Percentiles rank a stretch among this genome's conserved stretches.
phyloP scores from a whole-genome alignment of 306 rosid species.

The Vigna unguiculata region DNA sequence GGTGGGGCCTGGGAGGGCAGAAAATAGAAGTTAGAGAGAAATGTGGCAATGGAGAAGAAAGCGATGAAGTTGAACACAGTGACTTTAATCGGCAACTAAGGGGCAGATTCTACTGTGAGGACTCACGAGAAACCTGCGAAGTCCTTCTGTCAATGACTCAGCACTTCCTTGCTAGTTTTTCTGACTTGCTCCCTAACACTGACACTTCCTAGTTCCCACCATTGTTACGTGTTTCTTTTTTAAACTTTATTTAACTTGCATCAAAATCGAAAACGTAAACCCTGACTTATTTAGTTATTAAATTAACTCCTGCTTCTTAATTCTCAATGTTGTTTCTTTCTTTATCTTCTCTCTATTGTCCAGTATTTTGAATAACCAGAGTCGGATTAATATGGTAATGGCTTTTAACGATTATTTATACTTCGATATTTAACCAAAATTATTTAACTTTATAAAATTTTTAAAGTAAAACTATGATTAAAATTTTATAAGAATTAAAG shows the following conservation, averaged over 20 bases:
- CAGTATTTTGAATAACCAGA: too few species aligned
- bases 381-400: neutral
- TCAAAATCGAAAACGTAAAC: neutral
- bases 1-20: neutral
- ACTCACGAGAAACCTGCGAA: conserved; percentile 43
- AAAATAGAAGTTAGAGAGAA: neutral
- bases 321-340: neutral
- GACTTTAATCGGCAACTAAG: neutral
- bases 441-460: too few species aligned
- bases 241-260: neutral
- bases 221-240: neutral
- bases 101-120: neutral
- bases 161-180: conserved; percentile 27
- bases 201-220: neutral
- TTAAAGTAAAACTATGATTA: too few species aligned
- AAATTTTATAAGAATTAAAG: too few species aligned
- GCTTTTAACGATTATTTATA: too few species aligned
- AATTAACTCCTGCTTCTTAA: neutral
- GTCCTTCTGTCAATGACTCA: conserved; percentile 18
- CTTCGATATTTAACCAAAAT: too few species aligned
- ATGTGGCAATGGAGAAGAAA: conserved; percentile 2
- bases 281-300: neutral
- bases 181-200: conserved; percentile 5
- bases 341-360: neutral
- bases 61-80: neutral